Percentiles rank a stretch among this genome's conserved stretches.
These are phyloP conservation scores for Ustilago esculenta DNA, from an alignment of 1,284 basidiomycete genomes.

Conservation along the genomic window DNA sequence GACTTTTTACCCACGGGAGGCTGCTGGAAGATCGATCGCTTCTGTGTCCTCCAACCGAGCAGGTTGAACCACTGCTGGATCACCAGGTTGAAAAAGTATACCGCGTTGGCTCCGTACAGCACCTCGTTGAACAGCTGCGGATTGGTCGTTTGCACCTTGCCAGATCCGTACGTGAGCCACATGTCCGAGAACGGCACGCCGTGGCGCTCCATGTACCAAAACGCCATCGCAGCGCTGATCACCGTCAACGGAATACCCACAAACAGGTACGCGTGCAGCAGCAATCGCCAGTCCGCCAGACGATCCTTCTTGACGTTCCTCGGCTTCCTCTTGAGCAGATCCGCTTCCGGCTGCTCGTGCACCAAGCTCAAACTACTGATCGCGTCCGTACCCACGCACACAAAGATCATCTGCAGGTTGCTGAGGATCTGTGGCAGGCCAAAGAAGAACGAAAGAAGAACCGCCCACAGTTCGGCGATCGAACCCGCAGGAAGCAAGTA, in stretches of 20 bases:
- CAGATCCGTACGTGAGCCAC: conserved; percentile 71
- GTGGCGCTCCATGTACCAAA: conserved; percentile 69
- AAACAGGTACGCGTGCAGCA: conserved; percentile 76
- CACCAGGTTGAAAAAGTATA: conserved; percentile 74
- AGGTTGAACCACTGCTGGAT: conserved; percentile 74
- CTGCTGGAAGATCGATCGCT: conserved; percentile 67
- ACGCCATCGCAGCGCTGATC: conserved; percentile 69
- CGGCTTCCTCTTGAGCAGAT: conserved; percentile 68
- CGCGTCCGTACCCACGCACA: conserved; percentile 69
- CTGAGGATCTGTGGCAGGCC: conserved; percentile 71
- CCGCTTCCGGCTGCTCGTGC: conserved; percentile 73
- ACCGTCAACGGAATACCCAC: conserved; percentile 72
- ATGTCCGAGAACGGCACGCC: conserved; percentile 63
- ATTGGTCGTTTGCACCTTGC: conserved; percentile 66
- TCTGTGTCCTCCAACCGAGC: conserved; percentile 70
- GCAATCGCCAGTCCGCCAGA: conserved; percentile 71
- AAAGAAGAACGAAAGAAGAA: conserved; percentile 71
- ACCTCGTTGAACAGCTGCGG: conserved; percentile 67
- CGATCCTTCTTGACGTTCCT: conserved; percentile 73
- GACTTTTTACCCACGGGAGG: conserved; percentile 27
- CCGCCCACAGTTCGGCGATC: conserved; percentile 77
- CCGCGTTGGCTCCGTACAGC: conserved; percentile 65
- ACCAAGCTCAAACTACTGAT: conserved; percentile 71
- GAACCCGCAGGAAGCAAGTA: conserved; percentile 67
- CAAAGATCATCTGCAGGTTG: conserved; percentile 70